Conservation (phyloP, 78 protist species). For the Isochrysis galbana region DNA sequence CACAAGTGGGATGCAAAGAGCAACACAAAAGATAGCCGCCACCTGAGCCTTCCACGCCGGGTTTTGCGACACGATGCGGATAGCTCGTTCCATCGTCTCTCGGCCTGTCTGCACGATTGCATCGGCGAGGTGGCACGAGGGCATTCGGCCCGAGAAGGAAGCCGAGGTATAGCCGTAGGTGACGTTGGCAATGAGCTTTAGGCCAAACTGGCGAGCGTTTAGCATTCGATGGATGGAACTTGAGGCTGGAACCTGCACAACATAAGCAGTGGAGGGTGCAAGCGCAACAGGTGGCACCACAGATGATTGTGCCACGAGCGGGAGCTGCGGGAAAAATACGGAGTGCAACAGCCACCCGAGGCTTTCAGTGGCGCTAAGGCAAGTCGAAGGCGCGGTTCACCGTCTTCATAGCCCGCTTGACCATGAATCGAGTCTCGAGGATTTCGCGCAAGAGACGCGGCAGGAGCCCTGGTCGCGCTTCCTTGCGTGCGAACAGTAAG, state of each 20-base stretch:
- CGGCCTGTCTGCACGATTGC: slow-evolving; percentile 88
- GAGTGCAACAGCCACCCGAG: too few relatives aligned
- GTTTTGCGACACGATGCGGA: slow-evolving; percentile 49
- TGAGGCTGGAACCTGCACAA: too few relatives aligned
- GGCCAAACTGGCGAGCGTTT: slow-evolving; percentile 88
- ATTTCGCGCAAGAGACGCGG: slow-evolving; percentile 90
- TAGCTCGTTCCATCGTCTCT: slow-evolving; percentile 84
- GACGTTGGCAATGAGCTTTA: slow-evolving; percentile 97
- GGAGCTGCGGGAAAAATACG: too few relatives aligned
- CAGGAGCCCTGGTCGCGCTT: slow-evolving; percentile 76
- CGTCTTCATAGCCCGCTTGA: slow-evolving; percentile 78
- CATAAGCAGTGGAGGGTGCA: background rate
- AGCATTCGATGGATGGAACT: slow-evolving; percentile 57
- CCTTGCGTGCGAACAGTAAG: slow-evolving; percentile 52
- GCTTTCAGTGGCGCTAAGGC: too few relatives aligned
- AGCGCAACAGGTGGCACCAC: background rate
- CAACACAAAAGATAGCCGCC: too few relatives aligned
- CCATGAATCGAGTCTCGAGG: slow-evolving; percentile 88
- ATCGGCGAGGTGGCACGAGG: slow-evolving; percentile 96
- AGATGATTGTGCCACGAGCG: too few relatives aligned
- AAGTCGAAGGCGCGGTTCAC: slow-evolving; percentile 30
- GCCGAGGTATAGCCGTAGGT: slow-evolving; percentile 98
- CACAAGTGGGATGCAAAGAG: too few relatives aligned
- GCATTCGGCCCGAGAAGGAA: slow-evolving; percentile 95
- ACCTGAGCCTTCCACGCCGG: slow-evolving; percentile 35